phyloP scores from a whole-genome alignment of 2,329 filamentous ascomycete species.

The Aspergillus calidoustus region DNA sequence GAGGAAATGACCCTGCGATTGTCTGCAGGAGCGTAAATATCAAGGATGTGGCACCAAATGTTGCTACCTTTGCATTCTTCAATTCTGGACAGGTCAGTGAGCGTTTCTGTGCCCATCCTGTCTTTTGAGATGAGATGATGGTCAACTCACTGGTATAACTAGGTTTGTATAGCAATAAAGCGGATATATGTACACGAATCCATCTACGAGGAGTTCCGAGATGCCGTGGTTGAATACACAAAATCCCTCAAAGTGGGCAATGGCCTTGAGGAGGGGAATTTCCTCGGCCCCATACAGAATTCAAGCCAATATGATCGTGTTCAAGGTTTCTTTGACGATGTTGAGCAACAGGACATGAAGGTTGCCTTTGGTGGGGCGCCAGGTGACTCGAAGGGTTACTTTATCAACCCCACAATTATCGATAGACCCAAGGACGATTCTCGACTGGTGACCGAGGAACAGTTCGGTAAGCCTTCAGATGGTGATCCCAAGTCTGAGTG shows the following conservation, averaged over 20 bases:
- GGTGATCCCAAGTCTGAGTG: too few relatives aligned
- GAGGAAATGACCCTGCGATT: conserved; percentile 44
- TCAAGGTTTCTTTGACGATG: conserved; percentile 60
- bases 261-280: conserved; percentile 43
- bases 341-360: conserved; percentile 55
- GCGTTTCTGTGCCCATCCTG: too few relatives aligned
- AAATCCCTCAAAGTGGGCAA: conserved; percentile 42
- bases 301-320: conserved; percentile 65
- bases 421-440: conserved; percentile 59
- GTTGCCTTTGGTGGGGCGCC: conserved; percentile 55
- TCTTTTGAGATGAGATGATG: too few relatives aligned
- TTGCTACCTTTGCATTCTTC: not conserved
- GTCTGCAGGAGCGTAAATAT: not conserved
- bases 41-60: not conserved
- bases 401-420: conserved; percentile 61
- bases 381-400: conserved; percentile 53
- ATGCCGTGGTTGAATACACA: conserved; percentile 48
- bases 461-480: conserved; percentile 51
- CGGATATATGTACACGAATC: conserved; percentile 62
- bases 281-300: conserved; percentile 66
- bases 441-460: conserved; percentile 60
- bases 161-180: conserved; percentile 60
- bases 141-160: conserved; percentile 20
- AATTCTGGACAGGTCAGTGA: conserved; percentile 30
- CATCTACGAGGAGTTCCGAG: conserved; percentile 60